Evolutionary conservation across 441 rosid genomes (phyloP), one percentile per base, ranked within the genome.

Genomic region (Eutrema salsugineum): DNA sequence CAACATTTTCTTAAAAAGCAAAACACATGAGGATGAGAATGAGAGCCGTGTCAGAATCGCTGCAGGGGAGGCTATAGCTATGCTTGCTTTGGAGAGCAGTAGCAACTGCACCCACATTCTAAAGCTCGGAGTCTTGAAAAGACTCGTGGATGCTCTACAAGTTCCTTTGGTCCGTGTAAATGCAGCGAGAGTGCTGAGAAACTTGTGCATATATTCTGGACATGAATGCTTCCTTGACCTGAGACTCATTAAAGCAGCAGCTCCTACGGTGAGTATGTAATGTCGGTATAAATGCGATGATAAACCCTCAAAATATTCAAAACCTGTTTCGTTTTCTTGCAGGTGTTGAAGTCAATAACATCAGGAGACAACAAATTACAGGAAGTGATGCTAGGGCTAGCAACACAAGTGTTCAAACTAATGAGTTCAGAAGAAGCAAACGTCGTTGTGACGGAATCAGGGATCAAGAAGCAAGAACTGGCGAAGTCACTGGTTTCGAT

Each of bases 351-450:
- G 79, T 87, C 90, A 44, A 81, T 88, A 5, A 68, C 80, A 79
- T 75, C 83, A 32, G 88, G 74, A 62, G 89, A 86, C 57, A 69
- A 73, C 78, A 94, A 90, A 46, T 64, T 87, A 71, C 94, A 85
- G 44, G 99, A 94, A 83, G 97, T 89, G 73, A 90, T 94, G 99
- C 72, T 89, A 33, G 99, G 99, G 51, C 81, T 94, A 75, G 96
- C 91, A 15, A 85, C 89, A 28, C 87, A 84, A 55, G 83, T 81
- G 51, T 88, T 92, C 82, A 90, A 78, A 64, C 80, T 82, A 71
- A 76, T 87, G 91, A 84, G 70, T 12, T 57, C 76, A 50, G 79
- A 84, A 66, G 94, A 92, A 80, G 80, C 84, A 17, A 78, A 38
- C 33, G 42, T 40, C 42, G 66, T 77, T 78, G 83, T 90, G 14